Evolutionary conservation across 106 monocot genomes (phyloP).

Genomic region (Acorus gramineus): DNA sequence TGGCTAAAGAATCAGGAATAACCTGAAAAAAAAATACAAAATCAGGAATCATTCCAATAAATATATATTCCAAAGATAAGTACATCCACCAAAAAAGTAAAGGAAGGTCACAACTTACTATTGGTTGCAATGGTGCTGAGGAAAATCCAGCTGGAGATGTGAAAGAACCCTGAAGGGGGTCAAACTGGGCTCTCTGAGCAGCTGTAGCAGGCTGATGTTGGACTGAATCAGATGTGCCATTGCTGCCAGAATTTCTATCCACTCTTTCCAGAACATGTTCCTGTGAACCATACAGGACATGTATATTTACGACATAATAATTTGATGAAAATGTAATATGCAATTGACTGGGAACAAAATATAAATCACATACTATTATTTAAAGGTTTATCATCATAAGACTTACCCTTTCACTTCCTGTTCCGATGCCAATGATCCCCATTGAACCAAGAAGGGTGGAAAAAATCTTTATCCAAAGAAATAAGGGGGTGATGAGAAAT

Average conservation of each 20-base stretch:
- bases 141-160: slow-evolving; percentile 26
- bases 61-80: neutral
- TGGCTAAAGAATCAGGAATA: slow-evolving; percentile 85
- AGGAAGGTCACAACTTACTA: slow-evolving; percentile 29
- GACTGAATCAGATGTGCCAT: slow-evolving; percentile 14
- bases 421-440: slow-evolving; percentile 23
- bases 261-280: slow-evolving; percentile 23
- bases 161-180: slow-evolving; percentile 14
- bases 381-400: slow-evolving; percentile 18
- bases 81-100: neutral
- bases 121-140: slow-evolving; percentile 29
- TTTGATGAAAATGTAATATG: too few species aligned
- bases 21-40: slow-evolving; percentile 36
- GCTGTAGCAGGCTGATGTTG: slow-evolving; percentile 20
- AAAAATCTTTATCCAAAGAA: slow-evolving; percentile 43
- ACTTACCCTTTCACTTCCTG: slow-evolving; percentile 18
- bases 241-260: slow-evolving; percentile 24
- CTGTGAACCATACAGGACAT: slow-evolving; percentile 17
- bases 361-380: too few species aligned
- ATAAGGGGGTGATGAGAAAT: neutral
- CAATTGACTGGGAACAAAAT: too few species aligned
- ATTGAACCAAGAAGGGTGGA: slow-evolving; percentile 50
- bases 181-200: slow-evolving; percentile 24
- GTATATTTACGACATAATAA: too few species aligned
- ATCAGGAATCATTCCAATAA: neutral